These are phyloP conservation scores for Penicillium bovifimosum DNA, from an alignment of 495 filamentous ascomycete genomes.

Conservation along the genomic window DNA sequence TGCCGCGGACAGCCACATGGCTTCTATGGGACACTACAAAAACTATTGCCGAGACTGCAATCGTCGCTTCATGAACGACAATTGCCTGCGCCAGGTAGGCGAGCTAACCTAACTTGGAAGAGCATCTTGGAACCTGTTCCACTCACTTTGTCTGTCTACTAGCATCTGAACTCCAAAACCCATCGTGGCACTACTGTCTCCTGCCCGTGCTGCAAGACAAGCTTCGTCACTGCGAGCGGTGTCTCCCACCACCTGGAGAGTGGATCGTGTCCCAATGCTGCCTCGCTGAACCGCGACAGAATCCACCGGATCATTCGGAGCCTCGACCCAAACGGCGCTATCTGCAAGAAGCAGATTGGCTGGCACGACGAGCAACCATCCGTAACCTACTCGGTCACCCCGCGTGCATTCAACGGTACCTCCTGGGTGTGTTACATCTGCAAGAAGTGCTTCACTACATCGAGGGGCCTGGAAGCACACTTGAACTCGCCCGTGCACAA, in stretches of 20 bases:
- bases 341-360: slow-evolving; percentile 39
- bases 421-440: slow-evolving; percentile 45
- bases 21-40: slow-evolving; percentile 23
- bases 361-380: slow-evolving; percentile 24
- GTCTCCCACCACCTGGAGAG: slow-evolving; percentile 42
- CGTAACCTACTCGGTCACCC: slow-evolving; percentile 16
- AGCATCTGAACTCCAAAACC: slow-evolving; percentile 43
- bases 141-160: background rate
- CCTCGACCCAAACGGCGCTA: slow-evolving; percentile 31
- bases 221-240: slow-evolving; percentile 39
- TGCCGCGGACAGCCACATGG: slow-evolving; percentile 36
- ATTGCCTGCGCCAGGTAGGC: slow-evolving; percentile 36
- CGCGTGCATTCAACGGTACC: slow-evolving; percentile 33
- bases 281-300: slow-evolving; percentile 31
- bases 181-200: slow-evolving; percentile 27
- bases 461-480: slow-evolving; percentile 29
- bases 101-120: background rate
- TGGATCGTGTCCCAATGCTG: slow-evolving; percentile 34
- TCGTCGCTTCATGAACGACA: slow-evolving; percentile 32
- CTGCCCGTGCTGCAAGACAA: slow-evolving; percentile 42
- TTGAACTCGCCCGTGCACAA: slow-evolving; percentile 36
- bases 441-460: slow-evolving; percentile 27
- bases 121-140: background rate
- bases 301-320: slow-evolving; percentile 28
- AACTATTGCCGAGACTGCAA: slow-evolving; percentile 38